These are phyloP conservation scores for Tremellales sp. DNA, from an alignment of 1,284 basidiomycete species.

Conservation along the genomic window DNA sequence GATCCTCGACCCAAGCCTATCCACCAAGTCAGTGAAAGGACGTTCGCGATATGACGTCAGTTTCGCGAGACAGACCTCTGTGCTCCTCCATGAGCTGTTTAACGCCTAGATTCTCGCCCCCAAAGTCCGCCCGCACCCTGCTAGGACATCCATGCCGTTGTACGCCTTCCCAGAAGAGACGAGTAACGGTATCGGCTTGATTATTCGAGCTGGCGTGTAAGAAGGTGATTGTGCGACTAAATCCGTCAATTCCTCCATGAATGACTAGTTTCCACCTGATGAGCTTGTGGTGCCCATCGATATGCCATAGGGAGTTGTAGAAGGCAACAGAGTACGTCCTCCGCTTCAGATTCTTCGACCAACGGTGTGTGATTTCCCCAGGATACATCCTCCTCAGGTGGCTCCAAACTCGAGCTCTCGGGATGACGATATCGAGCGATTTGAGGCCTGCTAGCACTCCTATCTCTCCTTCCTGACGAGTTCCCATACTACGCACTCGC, in stretches of 20 bases:
- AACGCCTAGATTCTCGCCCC: conserved; percentile 47
- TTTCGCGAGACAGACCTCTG: conserved; percentile 6
- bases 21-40: no score
- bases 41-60: no score
- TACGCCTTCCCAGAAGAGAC: conserved; percentile 43
- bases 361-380: background rate
- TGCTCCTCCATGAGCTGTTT: conserved; percentile 36
- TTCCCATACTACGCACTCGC: background rate
- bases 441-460: background rate
- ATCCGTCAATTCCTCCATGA: conserved; percentile 54
- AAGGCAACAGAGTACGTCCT: conserved; percentile 1
- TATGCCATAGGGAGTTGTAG: conserved; percentile 19
- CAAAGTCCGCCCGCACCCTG: conserved; percentile 48
- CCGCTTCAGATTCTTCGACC: background rate
- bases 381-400: background rate
- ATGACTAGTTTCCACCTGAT: conserved; percentile 54
- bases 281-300: conserved; percentile 35
- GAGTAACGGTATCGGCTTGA: conserved; percentile 46
- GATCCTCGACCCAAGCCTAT: conserved; percentile 4
- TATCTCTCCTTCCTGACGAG: background rate
- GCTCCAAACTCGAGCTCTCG: background rate
- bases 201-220: conserved; percentile 50
- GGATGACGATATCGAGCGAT: background rate
- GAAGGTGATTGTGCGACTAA: conserved; percentile 46
- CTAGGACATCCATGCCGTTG: conserved; percentile 43